Percentiles rank a stretch among this genome's conserved stretches.
Conservation (phyloP, 1,284 basidiomycete genomes). For the Schizophyllum commune region DNA sequence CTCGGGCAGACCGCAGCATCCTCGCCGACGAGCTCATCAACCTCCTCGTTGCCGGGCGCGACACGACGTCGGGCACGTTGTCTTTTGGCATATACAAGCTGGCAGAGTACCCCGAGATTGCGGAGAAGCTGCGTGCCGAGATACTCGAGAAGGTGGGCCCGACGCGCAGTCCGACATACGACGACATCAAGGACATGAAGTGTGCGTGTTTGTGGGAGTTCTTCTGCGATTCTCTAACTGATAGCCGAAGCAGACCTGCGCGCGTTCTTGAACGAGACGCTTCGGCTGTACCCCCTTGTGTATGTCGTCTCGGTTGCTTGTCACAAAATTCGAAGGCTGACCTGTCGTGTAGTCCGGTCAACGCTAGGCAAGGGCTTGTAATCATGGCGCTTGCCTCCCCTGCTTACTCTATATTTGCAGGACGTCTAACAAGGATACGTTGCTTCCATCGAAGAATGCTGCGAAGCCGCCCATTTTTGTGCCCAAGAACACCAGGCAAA, state of each 20-base stretch:
- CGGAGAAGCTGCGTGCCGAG: slow-evolving; percentile 22
- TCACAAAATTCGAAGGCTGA: not conserved
- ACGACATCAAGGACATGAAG: slow-evolving; percentile 10
- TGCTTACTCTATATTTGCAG: not conserved
- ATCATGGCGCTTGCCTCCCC: no score
- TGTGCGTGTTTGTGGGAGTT: not conserved
- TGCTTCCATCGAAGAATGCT: not conserved
- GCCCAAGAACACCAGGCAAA: not conserved
- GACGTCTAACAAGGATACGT: not conserved
- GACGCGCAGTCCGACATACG: slow-evolving; percentile 8
- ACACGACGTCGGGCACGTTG: slow-evolving; percentile 18
- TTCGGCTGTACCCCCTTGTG: not conserved
- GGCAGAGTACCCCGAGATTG: slow-evolving; percentile 21
- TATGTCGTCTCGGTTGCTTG: not conserved
- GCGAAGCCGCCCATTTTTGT: not conserved
- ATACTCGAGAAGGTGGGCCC: slow-evolving; percentile 20
- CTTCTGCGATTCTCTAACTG: no score
- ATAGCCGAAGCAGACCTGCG: not conserved
- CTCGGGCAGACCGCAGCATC: not conserved
- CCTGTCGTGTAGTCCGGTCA: not conserved
- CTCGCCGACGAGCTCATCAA: slow-evolving; percentile 17
- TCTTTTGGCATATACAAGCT: slow-evolving; percentile 25
- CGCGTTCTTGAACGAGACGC: not conserved
- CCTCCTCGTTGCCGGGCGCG: slow-evolving; percentile 22
- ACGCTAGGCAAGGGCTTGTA: no score